Conservation (phyloP, 371 early-diverging fungal species). For the Blakeslea trispora region DNA sequence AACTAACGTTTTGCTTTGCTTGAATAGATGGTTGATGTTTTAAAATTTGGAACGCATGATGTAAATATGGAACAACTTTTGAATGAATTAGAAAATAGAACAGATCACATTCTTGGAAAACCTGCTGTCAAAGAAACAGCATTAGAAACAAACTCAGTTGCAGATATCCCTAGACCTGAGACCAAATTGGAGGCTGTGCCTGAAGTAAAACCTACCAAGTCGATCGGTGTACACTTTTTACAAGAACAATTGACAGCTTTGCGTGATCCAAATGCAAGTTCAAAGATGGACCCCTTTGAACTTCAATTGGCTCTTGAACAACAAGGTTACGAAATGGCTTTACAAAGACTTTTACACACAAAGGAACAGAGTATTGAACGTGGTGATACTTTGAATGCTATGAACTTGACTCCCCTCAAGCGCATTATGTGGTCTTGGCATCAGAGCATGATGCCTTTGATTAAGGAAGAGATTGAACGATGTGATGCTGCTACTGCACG, state of each 20-base stretch:
- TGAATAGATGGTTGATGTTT: conserved; percentile 31
- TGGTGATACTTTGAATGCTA: conserved; percentile 55
- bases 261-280: conserved; percentile 29
- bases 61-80: conserved; percentile 32
- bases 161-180: neutral
- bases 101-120: conserved; percentile 29
- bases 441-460: conserved; percentile 62
- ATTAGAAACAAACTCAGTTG: neutral
- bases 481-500: conserved; percentile 36
- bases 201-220: conserved; percentile 48
- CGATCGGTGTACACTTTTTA: conserved; percentile 79
- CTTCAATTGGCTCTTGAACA: conserved; percentile 86
- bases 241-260: conserved; percentile 71
- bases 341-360: conserved; percentile 69
- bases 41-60: conserved; percentile 16
- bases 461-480: conserved; percentile 64
- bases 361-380: conserved; percentile 56
- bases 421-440: conserved; percentile 79
- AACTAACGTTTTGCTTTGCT: neutral
- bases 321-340: conserved; percentile 78
- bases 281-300: conserved; percentile 64
- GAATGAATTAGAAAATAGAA: conserved; percentile 31
- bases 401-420: conserved; percentile 57
- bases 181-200: conserved; percentile 24
- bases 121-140: conserved; percentile 16